A percentile compares a stretch with the other conserved stretches of the same genome.
phyloP scores from a whole-genome alignment of 768 basidiomycete species.

The Steccherinum ochraceum region DNA sequence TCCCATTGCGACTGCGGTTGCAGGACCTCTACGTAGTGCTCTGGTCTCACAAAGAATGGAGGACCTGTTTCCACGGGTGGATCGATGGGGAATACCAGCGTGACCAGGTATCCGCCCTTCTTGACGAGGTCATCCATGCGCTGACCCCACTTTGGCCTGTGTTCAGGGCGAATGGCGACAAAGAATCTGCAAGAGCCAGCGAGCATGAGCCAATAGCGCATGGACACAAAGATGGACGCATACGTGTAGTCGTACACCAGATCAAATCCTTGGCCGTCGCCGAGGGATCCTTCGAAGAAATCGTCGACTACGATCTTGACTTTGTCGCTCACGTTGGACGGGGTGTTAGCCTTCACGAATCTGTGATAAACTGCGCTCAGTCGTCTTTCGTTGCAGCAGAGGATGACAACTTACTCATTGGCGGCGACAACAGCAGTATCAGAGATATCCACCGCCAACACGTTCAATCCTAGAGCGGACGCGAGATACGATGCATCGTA shows the following conservation, averaged over 20 bases:
- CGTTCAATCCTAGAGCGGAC: slow-evolving; percentile 37
- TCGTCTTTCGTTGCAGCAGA: neutral
- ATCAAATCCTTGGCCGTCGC: slow-evolving; percentile 34
- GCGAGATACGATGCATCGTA: slow-evolving; percentile 57
- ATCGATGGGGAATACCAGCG: slow-evolving; percentile 47
- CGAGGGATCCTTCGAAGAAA: slow-evolving; percentile 39
- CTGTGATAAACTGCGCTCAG: too few species aligned
- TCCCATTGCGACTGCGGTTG: slow-evolving; percentile 36
- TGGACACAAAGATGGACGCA: slow-evolving; percentile 7
- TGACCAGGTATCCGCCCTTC: slow-evolving; percentile 57
- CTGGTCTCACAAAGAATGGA: slow-evolving; percentile 53
- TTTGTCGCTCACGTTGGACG: too few species aligned
- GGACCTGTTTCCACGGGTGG: slow-evolving; percentile 43
- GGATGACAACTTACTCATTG: slow-evolving; percentile 26
- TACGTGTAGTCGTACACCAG: slow-evolving; percentile 65
- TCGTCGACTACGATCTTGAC: slow-evolving; percentile 37
- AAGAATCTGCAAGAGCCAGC: slow-evolving; percentile 45
- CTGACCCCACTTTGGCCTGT: slow-evolving; percentile 48
- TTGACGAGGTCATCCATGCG: slow-evolving; percentile 52
- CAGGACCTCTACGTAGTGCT: slow-evolving; percentile 49
- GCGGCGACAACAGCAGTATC: slow-evolving; percentile 46
- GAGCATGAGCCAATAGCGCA: neutral
- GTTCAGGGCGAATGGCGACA: slow-evolving; percentile 56
- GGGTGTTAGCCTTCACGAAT: too few species aligned
- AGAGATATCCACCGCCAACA: slow-evolving; percentile 51